phyloP scores from a whole-genome alignment of 805 yeast species.

The Ogataea angusta region DNA sequence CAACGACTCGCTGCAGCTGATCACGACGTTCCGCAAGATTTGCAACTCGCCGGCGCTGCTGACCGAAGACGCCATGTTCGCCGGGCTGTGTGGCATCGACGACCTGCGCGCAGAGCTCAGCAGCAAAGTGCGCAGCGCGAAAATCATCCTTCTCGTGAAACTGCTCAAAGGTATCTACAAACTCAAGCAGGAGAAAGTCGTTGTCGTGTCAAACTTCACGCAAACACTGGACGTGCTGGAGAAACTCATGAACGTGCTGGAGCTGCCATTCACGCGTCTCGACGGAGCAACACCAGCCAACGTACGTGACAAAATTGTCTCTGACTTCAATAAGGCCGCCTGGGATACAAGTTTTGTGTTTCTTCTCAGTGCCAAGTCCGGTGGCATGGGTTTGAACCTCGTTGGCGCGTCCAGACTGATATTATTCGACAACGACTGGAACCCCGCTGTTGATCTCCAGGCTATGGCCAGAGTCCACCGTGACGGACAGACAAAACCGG shows the following conservation, averaged over 20 bases:
- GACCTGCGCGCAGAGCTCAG: slow-evolving; percentile 30
- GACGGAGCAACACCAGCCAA: slow-evolving; percentile 83
- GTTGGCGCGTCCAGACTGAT: slow-evolving; percentile 87
- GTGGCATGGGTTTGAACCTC: slow-evolving; percentile 89
- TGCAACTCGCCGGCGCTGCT: slow-evolving; percentile 79
- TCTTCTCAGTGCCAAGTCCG: slow-evolving; percentile 82
- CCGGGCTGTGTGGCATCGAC: slow-evolving; percentile 25
- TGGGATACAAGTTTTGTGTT: slow-evolving; percentile 52
- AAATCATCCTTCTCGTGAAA: slow-evolving; percentile 56
- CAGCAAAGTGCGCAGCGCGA: slow-evolving; percentile 49
- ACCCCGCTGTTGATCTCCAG: slow-evolving; percentile 87
- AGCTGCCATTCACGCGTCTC: slow-evolving; percentile 54
- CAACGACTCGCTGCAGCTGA: slow-evolving; percentile 58
- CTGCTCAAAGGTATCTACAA: slow-evolving; percentile 48
- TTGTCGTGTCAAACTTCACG: slow-evolving; percentile 83
- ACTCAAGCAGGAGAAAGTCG: slow-evolving; percentile 64
- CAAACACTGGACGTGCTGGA: slow-evolving; percentile 80
- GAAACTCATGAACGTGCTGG: slow-evolving; percentile 44
- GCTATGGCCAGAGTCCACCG: slow-evolving; percentile 95
- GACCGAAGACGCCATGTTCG: slow-evolving; percentile 45
- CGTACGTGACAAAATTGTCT: slow-evolving; percentile 62
- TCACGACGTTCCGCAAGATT: slow-evolving; percentile 71
- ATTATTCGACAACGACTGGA: slow-evolving; percentile 94
- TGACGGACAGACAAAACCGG: slow-evolving; percentile 83
- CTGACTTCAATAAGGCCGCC: slow-evolving; percentile 56